Evolutionary conservation across 148 eudicot species (phyloP).

Genomic region (Heliamphora exappendiculata): DNA sequence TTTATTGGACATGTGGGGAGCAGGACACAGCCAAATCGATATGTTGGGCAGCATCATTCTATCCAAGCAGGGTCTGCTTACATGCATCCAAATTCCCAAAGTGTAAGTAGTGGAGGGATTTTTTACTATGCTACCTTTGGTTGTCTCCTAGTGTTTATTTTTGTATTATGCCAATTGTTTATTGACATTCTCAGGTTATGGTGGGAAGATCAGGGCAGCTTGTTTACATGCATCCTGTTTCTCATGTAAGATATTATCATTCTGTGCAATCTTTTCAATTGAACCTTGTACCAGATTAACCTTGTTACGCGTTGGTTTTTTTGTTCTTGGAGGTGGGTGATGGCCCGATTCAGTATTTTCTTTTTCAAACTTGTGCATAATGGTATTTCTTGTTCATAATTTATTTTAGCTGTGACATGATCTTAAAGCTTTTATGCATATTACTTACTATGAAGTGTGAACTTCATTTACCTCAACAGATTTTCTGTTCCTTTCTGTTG

Average conservation of each 20-base stretch:
- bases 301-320: too few relatives aligned
- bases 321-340: too few relatives aligned
- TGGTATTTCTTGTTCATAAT: too few relatives aligned
- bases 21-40: constrained; percentile 56
- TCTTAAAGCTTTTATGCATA: too few relatives aligned
- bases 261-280: too few relatives aligned
- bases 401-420: too few relatives aligned
- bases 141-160: not conserved
- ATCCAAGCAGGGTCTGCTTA: constrained; percentile 53
- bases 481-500: too few relatives aligned
- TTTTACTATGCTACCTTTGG: not conserved
- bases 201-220: constrained; percentile 65
- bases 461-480: too few relatives aligned
- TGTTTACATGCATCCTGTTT: constrained; percentile 64
- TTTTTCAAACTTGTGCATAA: too few relatives aligned
- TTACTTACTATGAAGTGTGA: too few relatives aligned
- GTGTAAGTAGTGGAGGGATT: constrained; percentile 33
- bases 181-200: constrained; percentile 49
- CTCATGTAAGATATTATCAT: constrained; percentile 51
- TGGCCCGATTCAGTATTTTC: too few relatives aligned
- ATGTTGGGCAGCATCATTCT: constrained; percentile 53
- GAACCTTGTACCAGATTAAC: too few relatives aligned
- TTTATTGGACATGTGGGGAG: constrained; percentile 44
- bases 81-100: constrained; percentile 52
- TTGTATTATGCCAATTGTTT: not conserved